Evolutionary conservation across 2,329 filamentous ascomycete species (phyloP), one percentile per base, ranked within the genome.

Genomic region (Penicillium sp.): DNA sequence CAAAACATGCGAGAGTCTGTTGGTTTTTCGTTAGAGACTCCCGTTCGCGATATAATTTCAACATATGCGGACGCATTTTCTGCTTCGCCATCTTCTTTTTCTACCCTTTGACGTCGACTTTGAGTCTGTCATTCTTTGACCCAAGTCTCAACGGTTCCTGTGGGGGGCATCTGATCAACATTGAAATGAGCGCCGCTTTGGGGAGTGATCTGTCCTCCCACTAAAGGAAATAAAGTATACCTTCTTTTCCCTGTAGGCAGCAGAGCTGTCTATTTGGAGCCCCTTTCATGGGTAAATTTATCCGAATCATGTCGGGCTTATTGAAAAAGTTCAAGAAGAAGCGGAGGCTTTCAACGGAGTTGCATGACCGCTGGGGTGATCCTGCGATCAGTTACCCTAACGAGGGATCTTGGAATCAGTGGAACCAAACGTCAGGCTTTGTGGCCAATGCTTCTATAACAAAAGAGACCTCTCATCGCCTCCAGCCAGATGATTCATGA

Each of bases 351-450:
- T 71, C 72, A 3, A 72, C 71, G 1, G 67, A 73, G 29, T 57
- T 76, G 35, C 69, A 76, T 59, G 64, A 71, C 27, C 70, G 73
- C 58, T 77, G 73, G 70, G 75, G 75, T 4, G 75, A 77, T 60
- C 61, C 67, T 35, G 61, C 71, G 15, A 77, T 77, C 58, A 73
- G 69, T 23, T 71, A 70, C 61, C 75, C 75, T 22, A 75, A 66
- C 37, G 63, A 70, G 37, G 74, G 74, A 23, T 75, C 74, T n/a
- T 77, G 75, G 75, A 76, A 69, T 49, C 69, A 75, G 58, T 71
- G 69, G 64, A 69, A 70, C 45, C 69, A 72, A 42, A 51, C 60
- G 8, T 56, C 69, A 14, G 54, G 46, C 27, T 57, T 59, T 35
- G 58, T 51, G 6, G 25, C 56, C 44, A 60, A 61, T 52, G 25